Evolutionary conservation across 257 asterid species (phyloP), one percentile per base, ranked within the genome.

Genomic region (Solanum bukasovii): DNA sequence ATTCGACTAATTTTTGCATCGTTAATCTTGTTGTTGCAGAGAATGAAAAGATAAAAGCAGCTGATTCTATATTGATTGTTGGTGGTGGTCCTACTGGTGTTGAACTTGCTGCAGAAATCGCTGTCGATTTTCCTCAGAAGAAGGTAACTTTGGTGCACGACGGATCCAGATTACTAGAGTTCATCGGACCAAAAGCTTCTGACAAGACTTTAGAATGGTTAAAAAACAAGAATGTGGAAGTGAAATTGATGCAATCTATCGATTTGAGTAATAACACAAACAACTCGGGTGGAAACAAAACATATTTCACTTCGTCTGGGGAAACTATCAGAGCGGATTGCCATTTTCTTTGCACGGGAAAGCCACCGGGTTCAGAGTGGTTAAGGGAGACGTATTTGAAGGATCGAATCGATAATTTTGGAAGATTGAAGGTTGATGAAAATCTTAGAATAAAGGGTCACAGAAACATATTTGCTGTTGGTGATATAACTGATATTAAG

Each of bases 1-100:
- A 63, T 8, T 7, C 5, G 25, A 42, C 65, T 42, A 33, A 42
- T 42, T 25, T 7, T 33, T 9, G 38, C 14, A 5, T 52, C 25
- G 0, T 70, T 27, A 12, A 42, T 46, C 4, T 71, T 23, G 34
- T 89, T 38, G 38, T 87, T 59, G 91, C 90, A 96, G 98, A 93
- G 72, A 87, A 96, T 49, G 94, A 94, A 72, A 88, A 91, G 92
- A 94, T 96, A 88, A 91, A 85, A 89, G 92, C 90, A 4, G 94
- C 96, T 21, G 84, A 82, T 44, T 93, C 98, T 27, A 71, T 96
- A 27, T 83, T 96, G 93, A 92, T 96, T 8, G 93, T 94, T 33
- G 98, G 98, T 35, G 98, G 98, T 52, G 97, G 98, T 13, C 97
- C 98, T 18, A 89, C 93, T 25, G 98, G 98, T 6, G 98, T 96